Evolutionary conservation across 2,329 filamentous ascomycete species (phyloP).

Genomic region (Aspergillus neoniger): DNA sequence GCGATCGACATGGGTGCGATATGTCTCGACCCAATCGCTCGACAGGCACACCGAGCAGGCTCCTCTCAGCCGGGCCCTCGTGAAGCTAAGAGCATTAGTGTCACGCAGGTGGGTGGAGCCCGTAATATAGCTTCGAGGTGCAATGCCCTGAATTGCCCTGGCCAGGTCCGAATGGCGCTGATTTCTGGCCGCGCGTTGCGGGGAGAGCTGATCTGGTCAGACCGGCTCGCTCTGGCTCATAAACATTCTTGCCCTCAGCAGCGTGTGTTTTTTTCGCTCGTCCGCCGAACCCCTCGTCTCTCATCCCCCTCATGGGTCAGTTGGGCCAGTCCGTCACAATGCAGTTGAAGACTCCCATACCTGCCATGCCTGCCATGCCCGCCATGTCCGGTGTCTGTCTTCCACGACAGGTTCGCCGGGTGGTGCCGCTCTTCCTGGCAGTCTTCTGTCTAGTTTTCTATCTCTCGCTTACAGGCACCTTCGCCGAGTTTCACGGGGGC

Average conservation of each 20-base stretch:
- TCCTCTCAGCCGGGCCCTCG: neutral
- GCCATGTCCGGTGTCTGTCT: slow-evolving; percentile 1
- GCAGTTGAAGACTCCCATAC: slow-evolving; percentile 5
- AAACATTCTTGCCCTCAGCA: slow-evolving; percentile 1
- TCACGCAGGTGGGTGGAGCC: slow-evolving; percentile 1
- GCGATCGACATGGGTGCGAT: neutral
- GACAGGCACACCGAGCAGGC: neutral
- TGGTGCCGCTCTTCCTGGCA: neutral
- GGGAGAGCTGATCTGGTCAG: neutral
- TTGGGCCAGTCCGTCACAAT: neutral
- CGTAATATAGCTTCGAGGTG: neutral
- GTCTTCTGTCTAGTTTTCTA: slow-evolving; percentile 7
- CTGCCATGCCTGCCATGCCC: too few species aligned
- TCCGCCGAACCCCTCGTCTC: neutral
- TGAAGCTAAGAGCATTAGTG: slow-evolving; percentile 3
- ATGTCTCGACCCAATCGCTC: neutral
- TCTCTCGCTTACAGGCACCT: slow-evolving; percentile 4
- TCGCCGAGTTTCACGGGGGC: neutral
- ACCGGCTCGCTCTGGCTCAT: neutral
- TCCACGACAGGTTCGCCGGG: slow-evolving; percentile 3
- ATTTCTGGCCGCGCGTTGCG: neutral
- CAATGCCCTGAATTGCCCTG: neutral
- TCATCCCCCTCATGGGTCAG: neutral
- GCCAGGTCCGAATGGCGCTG: neutral
- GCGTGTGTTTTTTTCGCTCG: neutral